These are phyloP conservation scores for Collybia sordida DNA, from an alignment of 768 basidiomycete genomes.

Conservation along the genomic window DNA sequence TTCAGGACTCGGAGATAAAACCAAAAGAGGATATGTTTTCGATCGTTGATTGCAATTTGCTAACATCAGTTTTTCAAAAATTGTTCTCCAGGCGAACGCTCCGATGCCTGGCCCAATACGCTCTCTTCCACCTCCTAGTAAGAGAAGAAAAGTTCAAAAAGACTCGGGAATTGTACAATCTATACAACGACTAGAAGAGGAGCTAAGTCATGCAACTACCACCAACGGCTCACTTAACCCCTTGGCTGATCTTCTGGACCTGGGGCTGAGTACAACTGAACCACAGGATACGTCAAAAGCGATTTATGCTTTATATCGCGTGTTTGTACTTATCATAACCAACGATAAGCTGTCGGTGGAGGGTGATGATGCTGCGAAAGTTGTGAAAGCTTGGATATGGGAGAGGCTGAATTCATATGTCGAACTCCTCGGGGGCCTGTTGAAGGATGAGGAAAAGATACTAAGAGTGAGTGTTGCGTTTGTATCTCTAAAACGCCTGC, in stretches of 20 bases:
- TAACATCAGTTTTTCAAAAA: too few species aligned
- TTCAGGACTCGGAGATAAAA: too few species aligned
- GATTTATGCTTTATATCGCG: constrained; percentile 78
- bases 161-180: constrained; percentile 17
- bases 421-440: constrained; percentile 62
- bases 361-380: constrained; percentile 55
- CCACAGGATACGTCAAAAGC: constrained; percentile 66
- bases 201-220: constrained; percentile 52
- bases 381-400: constrained; percentile 79
- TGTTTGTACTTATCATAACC: constrained; percentile 16
- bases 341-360: constrained; percentile 51
- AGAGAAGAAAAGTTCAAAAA: constrained; percentile 47
- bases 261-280: constrained; percentile 47
- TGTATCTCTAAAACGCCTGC: background rate
- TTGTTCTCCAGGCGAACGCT: too few species aligned
- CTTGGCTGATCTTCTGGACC: constrained; percentile 69
- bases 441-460: constrained; percentile 75
- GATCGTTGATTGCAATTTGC: too few species aligned
- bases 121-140: constrained; percentile 52
- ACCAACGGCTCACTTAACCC: constrained; percentile 70
- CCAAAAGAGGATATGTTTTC: too few species aligned
- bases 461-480: constrained; percentile 56
- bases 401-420: constrained; percentile 72
- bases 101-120: constrained; percentile 28
- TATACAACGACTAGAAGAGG: constrained; percentile 45